Conservation (phyloP, 2,329 filamentous ascomycete species). For the Pseudogymnoascus pannorum region DNA sequence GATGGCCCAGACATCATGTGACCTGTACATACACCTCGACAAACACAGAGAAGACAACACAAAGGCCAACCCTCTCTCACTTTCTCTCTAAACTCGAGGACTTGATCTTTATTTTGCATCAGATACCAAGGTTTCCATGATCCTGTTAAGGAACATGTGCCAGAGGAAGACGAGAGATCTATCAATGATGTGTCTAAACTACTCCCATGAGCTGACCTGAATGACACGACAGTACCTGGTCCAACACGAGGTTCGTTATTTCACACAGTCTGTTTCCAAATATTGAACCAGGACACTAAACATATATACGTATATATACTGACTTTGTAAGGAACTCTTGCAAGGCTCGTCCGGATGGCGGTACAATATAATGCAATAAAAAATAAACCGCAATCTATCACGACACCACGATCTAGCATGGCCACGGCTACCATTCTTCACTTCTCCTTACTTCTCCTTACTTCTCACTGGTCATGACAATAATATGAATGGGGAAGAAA, state of each 20-base stretch:
- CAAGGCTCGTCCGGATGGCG: background rate
- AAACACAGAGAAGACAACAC: background rate
- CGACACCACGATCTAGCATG: background rate
- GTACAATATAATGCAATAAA: background rate
- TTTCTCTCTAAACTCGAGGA: background rate
- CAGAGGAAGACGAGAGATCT: background rate
- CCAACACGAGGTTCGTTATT: background rate
- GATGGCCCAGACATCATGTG: background rate
- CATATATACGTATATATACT: too few relatives aligned
- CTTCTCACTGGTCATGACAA: background rate
- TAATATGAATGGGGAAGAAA: background rate
- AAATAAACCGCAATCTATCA: background rate
- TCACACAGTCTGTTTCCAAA: background rate
- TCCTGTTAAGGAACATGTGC: background rate
- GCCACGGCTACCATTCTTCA: too few relatives aligned
- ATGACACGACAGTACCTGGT: background rate
- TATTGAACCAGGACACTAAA: background rate
- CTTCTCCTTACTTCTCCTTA: background rate
- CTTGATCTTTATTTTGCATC: background rate
- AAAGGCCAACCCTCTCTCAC: background rate
- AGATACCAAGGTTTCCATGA: too few relatives aligned
- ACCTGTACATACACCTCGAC: too few relatives aligned
- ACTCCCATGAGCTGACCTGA: background rate
- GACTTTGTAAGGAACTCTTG: background rate
- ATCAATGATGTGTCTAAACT: background rate